These are phyloP conservation scores for Kuraishia piskuri DNA, from an alignment of 805 yeast genomes.

Conservation along the genomic window DNA sequence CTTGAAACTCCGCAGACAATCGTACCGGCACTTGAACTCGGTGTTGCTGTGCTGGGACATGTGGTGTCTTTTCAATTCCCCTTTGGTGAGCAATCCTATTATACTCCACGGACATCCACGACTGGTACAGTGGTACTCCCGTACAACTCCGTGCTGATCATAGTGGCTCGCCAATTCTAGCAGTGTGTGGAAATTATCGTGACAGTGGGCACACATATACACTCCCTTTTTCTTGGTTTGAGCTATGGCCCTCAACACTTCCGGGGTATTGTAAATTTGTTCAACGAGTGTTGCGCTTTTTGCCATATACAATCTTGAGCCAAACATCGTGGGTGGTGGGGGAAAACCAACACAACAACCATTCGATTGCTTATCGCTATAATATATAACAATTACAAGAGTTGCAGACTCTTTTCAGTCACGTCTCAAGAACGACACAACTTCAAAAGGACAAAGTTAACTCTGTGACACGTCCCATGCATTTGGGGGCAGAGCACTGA, in stretches of 20 bases:
- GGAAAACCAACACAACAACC: no score
- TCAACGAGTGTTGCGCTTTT: no score
- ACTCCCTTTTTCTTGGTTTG: conserved; percentile 8
- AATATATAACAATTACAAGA: no score
- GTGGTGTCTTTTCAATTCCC: conserved; percentile 7
- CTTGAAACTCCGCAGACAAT: background rate
- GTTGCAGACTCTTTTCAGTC: no score
- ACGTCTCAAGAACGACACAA: no score
- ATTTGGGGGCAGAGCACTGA: no score
- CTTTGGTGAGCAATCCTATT: conserved; percentile 6
- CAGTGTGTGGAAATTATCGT: conserved; percentile 4
- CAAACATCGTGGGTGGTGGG: no score
- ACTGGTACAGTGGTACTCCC: conserved; percentile 6
- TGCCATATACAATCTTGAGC: no score
- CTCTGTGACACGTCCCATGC: no score
- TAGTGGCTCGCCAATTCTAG: conserved; percentile 7
- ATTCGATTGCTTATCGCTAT: no score
- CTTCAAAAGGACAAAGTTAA: no score
- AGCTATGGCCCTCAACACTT: conserved; percentile 3
- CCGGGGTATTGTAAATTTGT: conserved; percentile 2
- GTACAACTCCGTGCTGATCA: conserved; percentile 5
- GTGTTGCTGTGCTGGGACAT: conserved; percentile 5
- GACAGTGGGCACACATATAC: conserved; percentile 8
- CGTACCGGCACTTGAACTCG: conserved; percentile 1
- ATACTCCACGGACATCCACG: conserved; percentile 8